Base-by-base conservation (phyloP, 768 basidiomycete genomes). In the Candolleomyces efflorescens region DNA sequence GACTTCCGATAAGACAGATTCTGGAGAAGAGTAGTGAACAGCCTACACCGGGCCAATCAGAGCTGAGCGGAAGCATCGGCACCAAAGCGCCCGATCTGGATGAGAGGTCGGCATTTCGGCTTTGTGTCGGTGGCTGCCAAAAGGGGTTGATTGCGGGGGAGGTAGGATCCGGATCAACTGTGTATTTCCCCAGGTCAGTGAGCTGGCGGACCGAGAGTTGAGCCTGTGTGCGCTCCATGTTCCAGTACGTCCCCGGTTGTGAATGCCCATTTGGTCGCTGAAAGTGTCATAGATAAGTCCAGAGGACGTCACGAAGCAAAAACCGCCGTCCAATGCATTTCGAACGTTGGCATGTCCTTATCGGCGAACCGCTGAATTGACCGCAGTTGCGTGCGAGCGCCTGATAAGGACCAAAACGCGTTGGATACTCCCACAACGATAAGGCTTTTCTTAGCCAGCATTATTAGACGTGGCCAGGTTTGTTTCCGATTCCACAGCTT, bases 341-440 rank as follows among this genome's bases (percentile, higher is more conserved):
- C 32, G 51, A 20, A 36, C 27, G n/a, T 20, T 37, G 43, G 43
- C 43, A 48, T 20, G 46, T 53, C 36, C 51, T 53, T 53, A 53
- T 53, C 51, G 20, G 22, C 37, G 32, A 27, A 53, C 51, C 26
- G 51, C 51, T 38, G 51, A 18, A 53, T 38, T 53, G 51, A 53
- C 51, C 51, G 51, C 51, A 53, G 51, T 20, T 39, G 51, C 51
- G 51, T 53, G 51, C 51, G 51, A 53, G 51, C 51, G 51, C 38
- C 51, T 53, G 51, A 53, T 53, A 53, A 53, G 51, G 51, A 50
- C 49, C 26, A 32, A 38, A 53, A 26, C 51, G 27, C 22, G 9
- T 36, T 36, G 5, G 2, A 22, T 10, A 20, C 15, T 53, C 51
- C 51, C 51, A 53, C 51, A 37, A 53, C 51, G 51, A 53, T 53